Percentiles rank a stretch among this genome's conserved stretches.
These are phyloP conservation scores for Colletotrichum lini DNA, from an alignment of 2,329 filamentous ascomycete genomes.

Conservation along the genomic window DNA sequence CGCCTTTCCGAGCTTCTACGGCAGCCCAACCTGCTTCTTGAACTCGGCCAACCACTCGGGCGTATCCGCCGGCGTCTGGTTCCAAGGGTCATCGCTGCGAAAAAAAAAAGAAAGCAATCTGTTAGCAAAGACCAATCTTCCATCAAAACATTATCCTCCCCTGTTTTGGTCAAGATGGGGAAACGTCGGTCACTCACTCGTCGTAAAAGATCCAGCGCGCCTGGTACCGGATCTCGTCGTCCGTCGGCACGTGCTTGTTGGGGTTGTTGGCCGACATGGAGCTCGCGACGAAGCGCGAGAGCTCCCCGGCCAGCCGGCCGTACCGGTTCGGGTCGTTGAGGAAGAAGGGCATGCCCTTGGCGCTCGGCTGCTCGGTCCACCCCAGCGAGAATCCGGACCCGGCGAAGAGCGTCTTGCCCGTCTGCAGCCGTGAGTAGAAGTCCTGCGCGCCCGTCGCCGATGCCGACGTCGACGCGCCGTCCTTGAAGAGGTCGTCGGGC, in stretches of 20 bases:
- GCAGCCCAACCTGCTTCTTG: conserved; percentile 21
- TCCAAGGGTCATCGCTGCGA: conserved; percentile 40
- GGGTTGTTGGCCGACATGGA: conserved; percentile 51
- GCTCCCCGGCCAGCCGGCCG: conserved; percentile 44
- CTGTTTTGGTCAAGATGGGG: too few relatives aligned
- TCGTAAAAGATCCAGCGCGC: conserved; percentile 52
- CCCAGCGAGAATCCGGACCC: neutral
- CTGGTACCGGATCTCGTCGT: conserved; percentile 53
- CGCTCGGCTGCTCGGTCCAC: conserved; percentile 1
- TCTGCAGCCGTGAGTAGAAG: conserved; percentile 20
- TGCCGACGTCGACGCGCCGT: neutral
- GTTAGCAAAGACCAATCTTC: neutral
- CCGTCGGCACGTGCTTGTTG: conserved; percentile 50
- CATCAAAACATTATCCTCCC: neutral
- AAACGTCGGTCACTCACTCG: conserved; percentile 43
- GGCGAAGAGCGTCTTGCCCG: conserved; percentile 19
- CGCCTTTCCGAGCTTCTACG: neutral
- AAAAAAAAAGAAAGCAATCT: neutral
- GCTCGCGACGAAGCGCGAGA: conserved; percentile 46
- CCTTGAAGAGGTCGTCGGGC: neutral
- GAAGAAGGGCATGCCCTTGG: conserved; percentile 31
- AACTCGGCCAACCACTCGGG: conserved; percentile 35
- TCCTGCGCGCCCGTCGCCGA: conserved; percentile 2
- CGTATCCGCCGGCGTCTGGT: conserved; percentile 40
- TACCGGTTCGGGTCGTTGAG: conserved; percentile 49